These are phyloP conservation scores for Curvularia lunata DNA, from an alignment of 2,329 filamentous ascomycete genomes.

Conservation along the genomic window DNA sequence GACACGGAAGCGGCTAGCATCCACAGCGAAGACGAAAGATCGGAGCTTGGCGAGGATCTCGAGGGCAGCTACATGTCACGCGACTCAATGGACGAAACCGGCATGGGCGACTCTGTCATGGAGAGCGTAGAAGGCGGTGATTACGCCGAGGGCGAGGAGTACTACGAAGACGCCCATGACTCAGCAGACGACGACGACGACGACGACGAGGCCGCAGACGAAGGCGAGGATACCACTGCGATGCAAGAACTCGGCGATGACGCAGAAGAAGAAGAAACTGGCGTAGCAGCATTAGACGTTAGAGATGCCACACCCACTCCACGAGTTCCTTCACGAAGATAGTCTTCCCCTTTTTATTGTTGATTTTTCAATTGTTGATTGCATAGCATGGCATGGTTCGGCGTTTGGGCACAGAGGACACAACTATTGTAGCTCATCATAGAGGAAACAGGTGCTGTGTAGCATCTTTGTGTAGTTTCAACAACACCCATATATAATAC, in stretches of 20 bases:
- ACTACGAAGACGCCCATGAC: conserved; percentile 27
- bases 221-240: conserved; percentile 29
- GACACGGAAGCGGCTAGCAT: conserved; percentile 54
- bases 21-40: conserved; percentile 60
- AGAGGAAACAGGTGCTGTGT: not conserved
- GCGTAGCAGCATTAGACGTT: conserved; percentile 23
- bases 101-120: conserved; percentile 56
- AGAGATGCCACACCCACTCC: conserved; percentile 33
- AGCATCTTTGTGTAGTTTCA: conserved; percentile 1
- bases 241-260: conserved; percentile 18
- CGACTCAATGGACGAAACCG: conserved; percentile 56
- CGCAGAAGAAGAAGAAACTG: not conserved
- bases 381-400: conserved; percentile 26
- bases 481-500: not conserved
- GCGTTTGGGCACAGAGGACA: conserved; percentile 14
- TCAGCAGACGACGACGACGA: conserved; percentile 19
- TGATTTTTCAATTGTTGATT: conserved; percentile 8
- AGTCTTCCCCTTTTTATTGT: not conserved
- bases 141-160: conserved; percentile 32
- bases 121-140: conserved; percentile 56
- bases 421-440: not conserved
- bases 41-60: conserved; percentile 54
- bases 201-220: conserved; percentile 19
- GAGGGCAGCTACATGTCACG: conserved; percentile 64
- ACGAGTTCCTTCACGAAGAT: conserved; percentile 20